Evolutionary conservation across 371 early-diverging fungal genomes (phyloP), one percentile per base, ranked within the genome.

Genomic region (Phascolomyces articulosus): DNA sequence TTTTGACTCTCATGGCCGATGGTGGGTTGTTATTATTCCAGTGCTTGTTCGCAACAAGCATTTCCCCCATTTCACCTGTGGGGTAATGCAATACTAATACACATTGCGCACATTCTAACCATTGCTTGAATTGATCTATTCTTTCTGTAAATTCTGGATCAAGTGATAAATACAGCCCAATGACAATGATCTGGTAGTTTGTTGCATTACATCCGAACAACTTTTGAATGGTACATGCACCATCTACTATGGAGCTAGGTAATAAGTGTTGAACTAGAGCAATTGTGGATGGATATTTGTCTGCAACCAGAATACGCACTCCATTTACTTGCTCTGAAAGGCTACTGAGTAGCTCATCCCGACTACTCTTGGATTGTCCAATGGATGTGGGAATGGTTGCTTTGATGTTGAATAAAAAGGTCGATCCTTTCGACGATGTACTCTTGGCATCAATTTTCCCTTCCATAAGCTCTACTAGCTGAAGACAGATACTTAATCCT

Each of bases 401-500:
- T 23, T 11, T 34, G 34, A 82, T 73, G 9, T 77, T 72, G 55
- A 86, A 86, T 13, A 72, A 80, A 56, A 88, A 88, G 9, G 82
- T 80, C 10, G 87, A 80, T 0, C 88, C 88, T 23, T 80, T 60
- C 15, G 77, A 83, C 38, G 84, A 83, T 15, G 71, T 77, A 13
- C 85, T 84, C 1, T 78, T 70, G 1, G 87, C 86, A 11, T 72
- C 67, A 26, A 87, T 80, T 20, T 70, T 68, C n/a, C 89, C 89
- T 38, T 79, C 65, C 88, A 87, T 85, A 6, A 84, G 71, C 10
- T 79, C 61, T 8, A 85, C 84, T 18, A 89, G 60, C 56, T 83
- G 80, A 9, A 82, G 67, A 62, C 84, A 84, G 40, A 89, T 87
- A 18, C 82, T 77, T 2, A 89, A 70, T 0, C 89, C 89, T 10